Evolutionary conservation across 2,329 filamentous ascomycete genomes (phyloP), one percentile per base, ranked within the genome.

Genomic region (Coleophoma crateriformis): DNA sequence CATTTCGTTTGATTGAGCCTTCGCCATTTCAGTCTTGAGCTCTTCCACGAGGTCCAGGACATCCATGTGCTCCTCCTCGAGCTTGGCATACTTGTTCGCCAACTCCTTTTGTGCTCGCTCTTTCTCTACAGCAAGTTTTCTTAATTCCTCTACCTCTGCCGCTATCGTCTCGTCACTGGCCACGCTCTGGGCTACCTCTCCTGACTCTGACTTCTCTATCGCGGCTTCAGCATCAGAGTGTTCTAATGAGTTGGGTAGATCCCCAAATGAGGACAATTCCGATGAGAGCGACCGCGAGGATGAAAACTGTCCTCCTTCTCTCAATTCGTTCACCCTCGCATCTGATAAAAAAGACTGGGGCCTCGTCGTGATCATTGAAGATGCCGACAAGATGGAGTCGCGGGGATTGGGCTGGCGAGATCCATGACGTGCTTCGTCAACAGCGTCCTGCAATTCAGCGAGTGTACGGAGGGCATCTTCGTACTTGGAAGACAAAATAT

Each of bases 221-320:
- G 71, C 68, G 4, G 71, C 77, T 56, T 84, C 83, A 51, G 74
- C 72, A 64, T 84, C 80, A 58, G 81, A 83, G 45, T 78, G 76
- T 58, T 85, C 82, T 55, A 75, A 75, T 55, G 82, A 84, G 61
- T 76, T 76, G 60, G 82, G 81, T 64, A 87, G 88, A 63, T 87
- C 87, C 79, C 87, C 82, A 75, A 82, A 89, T 67, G 87, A 95
- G 63, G 89, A 95, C 67, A 96, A 80, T 72, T 97, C 94, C 72
- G 90, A 94, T 58, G 90, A 96, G 60, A 96, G 85, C 64, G 90
- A 96, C 68, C 86, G 90, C 73, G 90, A 91, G 63, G 88, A 91
- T 69, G 87, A 88, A 64, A 75, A 77, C 70, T 82, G 82, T 68
- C 74, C 71, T 58, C 71, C 72, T 77, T 84, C 79, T 72, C 85